Evolutionary conservation across 2,329 filamentous ascomycete genomes (phyloP), one percentile per base, ranked within the genome.

Genomic region (Spiromastix sp.): DNA sequence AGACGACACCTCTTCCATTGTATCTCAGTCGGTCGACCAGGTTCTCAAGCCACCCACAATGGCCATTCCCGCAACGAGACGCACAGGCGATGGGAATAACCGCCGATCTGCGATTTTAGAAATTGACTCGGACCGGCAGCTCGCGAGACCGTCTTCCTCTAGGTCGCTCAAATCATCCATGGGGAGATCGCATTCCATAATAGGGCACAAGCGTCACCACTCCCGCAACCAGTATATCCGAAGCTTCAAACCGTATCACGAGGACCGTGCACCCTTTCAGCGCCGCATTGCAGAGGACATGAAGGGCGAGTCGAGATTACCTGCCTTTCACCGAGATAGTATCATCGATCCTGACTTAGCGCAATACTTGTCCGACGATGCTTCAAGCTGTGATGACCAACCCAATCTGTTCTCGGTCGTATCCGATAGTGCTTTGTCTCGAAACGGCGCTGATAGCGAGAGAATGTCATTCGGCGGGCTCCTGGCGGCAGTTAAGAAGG

Each of bases 271-370:
- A 0, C 91, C 91, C 0, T 96, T 96, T 46, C 85, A 84, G 49
- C 70, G 86, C 36, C 81, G 81, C 39, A 70, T 77, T 8, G 66
- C 70, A 12, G 77, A 93, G 34, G 80, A 86, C 39, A 63, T 70
- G 31, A 64, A 70, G 3, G 76, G 72, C 43, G 80, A 78, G 43
- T 66, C 75, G 5, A 76, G 77, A 27, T 71, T 94, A 22, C 81
- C 87, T 11, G 86, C 86, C n/a, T 96, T 98, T 48, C 91, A 98
- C 55, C 86, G 91, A 52, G 91, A 98, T 64, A 96, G 91, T 52
- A 94, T 98, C 47, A 96, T 98, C 47, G 91, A 98, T 54, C 91
- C 91, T 1, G 91, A 98, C 51, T 67, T 98, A 36, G 89, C 87
- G 4, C 83, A 85, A 21, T 98, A 93, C 60, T 82, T 98, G 70